Percentiles rank a stretch among this genome's conserved stretches.
Evolutionary conservation across 2,329 filamentous ascomycete genomes (phyloP).

Genomic region (Dactylellina sp.): DNA sequence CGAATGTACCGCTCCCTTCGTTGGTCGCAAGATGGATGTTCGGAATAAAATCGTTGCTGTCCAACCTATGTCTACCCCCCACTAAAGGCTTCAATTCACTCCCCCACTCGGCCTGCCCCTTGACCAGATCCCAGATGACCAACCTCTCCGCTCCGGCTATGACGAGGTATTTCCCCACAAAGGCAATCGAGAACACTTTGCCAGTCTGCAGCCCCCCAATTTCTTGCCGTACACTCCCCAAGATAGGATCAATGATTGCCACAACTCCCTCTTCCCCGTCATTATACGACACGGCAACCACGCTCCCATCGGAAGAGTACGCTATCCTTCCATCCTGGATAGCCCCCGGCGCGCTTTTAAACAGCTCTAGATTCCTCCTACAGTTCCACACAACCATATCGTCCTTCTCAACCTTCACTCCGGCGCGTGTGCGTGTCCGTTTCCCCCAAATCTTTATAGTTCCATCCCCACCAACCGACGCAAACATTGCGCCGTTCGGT

Average conservation of each 20-base stretch:
- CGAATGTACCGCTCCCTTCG: conserved; percentile 33
- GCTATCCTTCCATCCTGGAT: conserved; percentile 44
- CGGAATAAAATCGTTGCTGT: conserved; percentile 40
- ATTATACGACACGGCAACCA: conserved; percentile 71
- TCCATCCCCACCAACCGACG: conserved; percentile 85
- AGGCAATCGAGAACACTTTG: conserved; percentile 74
- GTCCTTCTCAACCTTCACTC: conserved; percentile 61
- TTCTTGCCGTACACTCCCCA: conserved; percentile 74
- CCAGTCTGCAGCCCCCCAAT: conserved; percentile 76
- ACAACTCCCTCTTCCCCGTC: conserved; percentile 65
- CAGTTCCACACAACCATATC: conserved; percentile 51
- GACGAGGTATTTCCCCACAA: conserved; percentile 79
- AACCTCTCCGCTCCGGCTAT: conserved; percentile 76
- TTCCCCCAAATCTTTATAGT: conserved; percentile 84
- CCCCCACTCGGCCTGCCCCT: conserved; percentile 77
- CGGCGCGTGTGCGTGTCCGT: conserved; percentile 75
- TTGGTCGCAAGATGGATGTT: conserved; percentile 43
- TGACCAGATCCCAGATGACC: conserved; percentile 84
- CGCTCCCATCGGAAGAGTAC: conserved; percentile 43
- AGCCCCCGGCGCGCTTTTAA: conserved; percentile 29
- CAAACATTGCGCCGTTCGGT: conserved; percentile 77
- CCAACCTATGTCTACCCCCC: background rate
- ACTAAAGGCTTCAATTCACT: conserved; percentile 39
- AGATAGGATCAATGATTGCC: conserved; percentile 78
- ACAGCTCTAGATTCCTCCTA: conserved; percentile 42